Evolutionary conservation across 495 filamentous ascomycete species (phyloP).

Genomic region (Cenococcum geophilum): DNA sequence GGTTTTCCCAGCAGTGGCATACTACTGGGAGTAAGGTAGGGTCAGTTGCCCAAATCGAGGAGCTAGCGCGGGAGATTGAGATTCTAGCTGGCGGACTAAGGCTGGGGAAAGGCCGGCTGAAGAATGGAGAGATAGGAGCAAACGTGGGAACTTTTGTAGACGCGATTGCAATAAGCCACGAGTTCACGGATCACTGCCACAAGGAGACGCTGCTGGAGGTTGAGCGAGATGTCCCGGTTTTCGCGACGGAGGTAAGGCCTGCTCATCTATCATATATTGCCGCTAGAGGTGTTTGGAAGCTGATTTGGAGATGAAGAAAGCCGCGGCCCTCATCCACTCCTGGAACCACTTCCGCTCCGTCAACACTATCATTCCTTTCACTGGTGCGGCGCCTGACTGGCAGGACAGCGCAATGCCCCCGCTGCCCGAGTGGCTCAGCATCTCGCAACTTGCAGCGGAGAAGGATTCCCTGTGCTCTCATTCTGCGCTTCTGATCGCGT

Average conservation of each 20-base stretch:
- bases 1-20: conserved; percentile 55
- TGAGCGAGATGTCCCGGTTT: conserved; percentile 43
- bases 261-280: not conserved
- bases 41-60: conserved; percentile 37
- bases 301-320: conserved; percentile 30
- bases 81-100: conserved; percentile 24
- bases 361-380: conserved; percentile 33
- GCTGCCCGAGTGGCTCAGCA: conserved; percentile 48
- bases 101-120: conserved; percentile 12
- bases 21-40: conserved; percentile 41
- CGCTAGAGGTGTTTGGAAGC: not conserved
- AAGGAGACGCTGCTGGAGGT: conserved; percentile 47
- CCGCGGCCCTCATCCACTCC: conserved; percentile 43
- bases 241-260: conserved; percentile 40
- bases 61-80: conserved; percentile 33
- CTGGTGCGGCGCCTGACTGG: conserved; percentile 37
- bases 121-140: not conserved
- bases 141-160: conserved; percentile 40
- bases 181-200: conserved; percentile 57
- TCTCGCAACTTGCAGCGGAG: conserved; percentile 43
- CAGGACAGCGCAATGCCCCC: conserved; percentile 33
- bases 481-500: conserved; percentile 48
- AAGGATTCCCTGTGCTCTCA: conserved; percentile 48
- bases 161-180: conserved; percentile 46
- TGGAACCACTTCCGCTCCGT: conserved; percentile 48